A percentile compares a stretch with the other conserved stretches of the same genome.
Conservation (phyloP, 495 filamentous ascomycete species). For the Aspergillus homomorphus region DNA sequence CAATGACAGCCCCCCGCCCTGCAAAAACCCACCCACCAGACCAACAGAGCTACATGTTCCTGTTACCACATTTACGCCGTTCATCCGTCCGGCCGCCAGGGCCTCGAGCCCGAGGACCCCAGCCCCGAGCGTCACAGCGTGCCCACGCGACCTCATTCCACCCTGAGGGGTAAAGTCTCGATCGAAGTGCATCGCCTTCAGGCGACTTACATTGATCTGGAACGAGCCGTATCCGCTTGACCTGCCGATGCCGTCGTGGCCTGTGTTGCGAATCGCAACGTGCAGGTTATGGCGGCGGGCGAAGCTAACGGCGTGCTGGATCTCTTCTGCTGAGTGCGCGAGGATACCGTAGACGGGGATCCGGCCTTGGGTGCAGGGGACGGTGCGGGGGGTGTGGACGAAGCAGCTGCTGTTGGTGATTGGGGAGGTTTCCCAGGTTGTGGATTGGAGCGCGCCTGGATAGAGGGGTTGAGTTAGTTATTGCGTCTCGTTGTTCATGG, state of each 20-base stretch:
- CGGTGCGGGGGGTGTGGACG: not conserved
- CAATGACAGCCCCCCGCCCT: not conserved
- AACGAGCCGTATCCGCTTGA: constrained; percentile 50
- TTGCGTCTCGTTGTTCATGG: not conserved
- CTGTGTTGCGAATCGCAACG: constrained; percentile 56
- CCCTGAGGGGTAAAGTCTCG: not conserved
- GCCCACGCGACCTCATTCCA: constrained; percentile 31
- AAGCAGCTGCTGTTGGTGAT: not conserved
- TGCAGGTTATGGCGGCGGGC: constrained; percentile 49
- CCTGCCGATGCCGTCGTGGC: constrained; percentile 54
- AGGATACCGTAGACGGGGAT: constrained; percentile 13
- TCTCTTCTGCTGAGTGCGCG: constrained; percentile 13
- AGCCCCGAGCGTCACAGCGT: constrained; percentile 46
- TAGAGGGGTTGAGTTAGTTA: not conserved
- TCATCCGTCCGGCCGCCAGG: constrained; percentile 34
- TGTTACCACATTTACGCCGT: constrained; percentile 41
- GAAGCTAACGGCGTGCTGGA: constrained; percentile 46
- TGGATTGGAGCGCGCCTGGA: constrained; percentile 4
- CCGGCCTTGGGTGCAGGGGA: constrained; percentile 17
- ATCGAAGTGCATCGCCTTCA: constrained; percentile 11
- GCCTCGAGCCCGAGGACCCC: constrained; percentile 49
- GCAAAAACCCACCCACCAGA: not conserved
- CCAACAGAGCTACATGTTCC: not conserved
- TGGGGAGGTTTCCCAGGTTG: constrained; percentile 7
- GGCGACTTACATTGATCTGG: constrained; percentile 7